Conservation (phyloP, 176 grass and related monocot species). For the Thinopyrum elongatum region DNA sequence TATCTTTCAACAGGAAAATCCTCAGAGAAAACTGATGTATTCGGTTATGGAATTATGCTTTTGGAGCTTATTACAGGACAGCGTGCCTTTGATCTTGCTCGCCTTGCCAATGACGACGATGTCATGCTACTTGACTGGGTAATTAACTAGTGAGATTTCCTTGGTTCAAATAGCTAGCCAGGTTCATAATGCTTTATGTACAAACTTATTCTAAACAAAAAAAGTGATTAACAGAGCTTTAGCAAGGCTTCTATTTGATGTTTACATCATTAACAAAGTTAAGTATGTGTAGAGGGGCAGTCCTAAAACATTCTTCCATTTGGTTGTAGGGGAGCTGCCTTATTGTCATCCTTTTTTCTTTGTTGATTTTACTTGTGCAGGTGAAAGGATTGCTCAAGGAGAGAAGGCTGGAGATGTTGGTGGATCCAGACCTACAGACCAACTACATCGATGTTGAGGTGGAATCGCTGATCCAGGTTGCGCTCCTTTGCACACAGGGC, state of each 20-base stretch:
- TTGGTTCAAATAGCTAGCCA: not conserved
- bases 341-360: not conserved
- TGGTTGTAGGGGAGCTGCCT: not conserved
- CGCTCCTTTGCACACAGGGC: slow-evolving; percentile 80
- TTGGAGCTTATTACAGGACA: slow-evolving; percentile 93
- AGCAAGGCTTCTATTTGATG: not conserved
- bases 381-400: slow-evolving; percentile 91
- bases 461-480: slow-evolving; percentile 83
- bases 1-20: slow-evolving; percentile 91
- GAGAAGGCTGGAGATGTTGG: slow-evolving; percentile 66
- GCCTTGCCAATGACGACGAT: slow-evolving; percentile 87
- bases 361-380: slow-evolving; percentile 37
- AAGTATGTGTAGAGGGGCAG: not conserved
- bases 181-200: slow-evolving; percentile 4
- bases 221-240: not conserved
- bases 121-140: slow-evolving; percentile 97
- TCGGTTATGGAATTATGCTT: slow-evolving; percentile 93
- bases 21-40: slow-evolving; percentile 91
- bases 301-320: not conserved
- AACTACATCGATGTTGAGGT: slow-evolving; percentile 81
- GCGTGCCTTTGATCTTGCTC: slow-evolving; percentile 86
- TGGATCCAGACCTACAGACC: slow-evolving; percentile 68
- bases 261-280: not conserved
- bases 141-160: slow-evolving; percentile 16
- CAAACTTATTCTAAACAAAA: not conserved